phyloP scores from a whole-genome alignment of 164 flowering plant genomes.

The Piper betle region DNA sequence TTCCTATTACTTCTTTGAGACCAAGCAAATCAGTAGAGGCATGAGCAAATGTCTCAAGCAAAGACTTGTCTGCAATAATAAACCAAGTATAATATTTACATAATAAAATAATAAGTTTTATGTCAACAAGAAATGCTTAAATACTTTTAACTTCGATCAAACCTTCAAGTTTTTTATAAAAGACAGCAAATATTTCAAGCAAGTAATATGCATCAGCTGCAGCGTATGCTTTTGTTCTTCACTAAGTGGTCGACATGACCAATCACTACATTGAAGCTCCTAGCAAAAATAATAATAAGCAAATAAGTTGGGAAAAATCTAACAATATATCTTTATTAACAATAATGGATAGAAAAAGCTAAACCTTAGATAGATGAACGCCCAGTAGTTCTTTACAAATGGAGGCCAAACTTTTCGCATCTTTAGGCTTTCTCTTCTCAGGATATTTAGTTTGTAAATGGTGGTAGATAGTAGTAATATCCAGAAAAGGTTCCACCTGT shows the following conservation, averaged over 20 bases:
- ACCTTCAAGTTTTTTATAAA: constrained; percentile 56
- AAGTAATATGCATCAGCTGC: constrained; percentile 87
- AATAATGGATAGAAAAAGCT: background rate
- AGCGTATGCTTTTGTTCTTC: constrained; percentile 81
- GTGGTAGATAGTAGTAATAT: background rate
- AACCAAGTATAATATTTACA: constrained; percentile 1
- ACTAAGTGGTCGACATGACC: constrained; percentile 87
- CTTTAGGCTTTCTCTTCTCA: constrained; percentile 39
- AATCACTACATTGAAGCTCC: constrained; percentile 99
- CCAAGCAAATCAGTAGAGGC: constrained; percentile 25
- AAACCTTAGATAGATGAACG: constrained; percentile 64
- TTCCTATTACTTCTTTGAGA: constrained; percentile 46
- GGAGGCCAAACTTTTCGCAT: constrained; percentile 65
- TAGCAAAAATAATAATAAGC: constrained; percentile 12
- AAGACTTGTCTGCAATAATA: constrained; percentile 27
- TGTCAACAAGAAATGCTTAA: background rate
- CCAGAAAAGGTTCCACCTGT: constrained; percentile 1
- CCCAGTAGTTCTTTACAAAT: constrained; percentile 70
- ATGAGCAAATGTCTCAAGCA: constrained; percentile 5
- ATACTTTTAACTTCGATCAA: background rate
- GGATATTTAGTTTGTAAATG: background rate
- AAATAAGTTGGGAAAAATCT: background rate
- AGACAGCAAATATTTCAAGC: constrained; percentile 53
- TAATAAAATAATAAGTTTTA: background rate
- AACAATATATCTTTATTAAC: background rate